A percentile compares a stretch with the other conserved stretches of the same genome.
Evolutionary conservation across 2,329 filamentous ascomycete genomes (phyloP).

Genomic region (Fusarium temperatum): DNA sequence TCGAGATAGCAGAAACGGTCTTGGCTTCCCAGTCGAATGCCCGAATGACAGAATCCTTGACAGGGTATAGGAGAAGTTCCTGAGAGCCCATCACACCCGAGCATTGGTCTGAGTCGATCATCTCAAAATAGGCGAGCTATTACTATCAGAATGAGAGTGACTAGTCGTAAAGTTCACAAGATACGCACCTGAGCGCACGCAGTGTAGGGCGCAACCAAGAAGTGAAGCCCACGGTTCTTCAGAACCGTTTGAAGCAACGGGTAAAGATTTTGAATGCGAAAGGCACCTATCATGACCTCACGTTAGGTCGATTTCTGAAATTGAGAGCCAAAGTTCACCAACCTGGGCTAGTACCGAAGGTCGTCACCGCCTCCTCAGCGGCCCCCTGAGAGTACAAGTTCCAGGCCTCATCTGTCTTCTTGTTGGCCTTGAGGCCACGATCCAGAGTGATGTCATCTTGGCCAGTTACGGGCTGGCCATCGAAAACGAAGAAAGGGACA

Average conservation of each 20-base stretch:
- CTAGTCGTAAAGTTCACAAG: neutral
- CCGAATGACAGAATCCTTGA: slow-evolving; percentile 77
- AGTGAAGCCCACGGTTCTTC: slow-evolving; percentile 73
- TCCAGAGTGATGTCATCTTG: slow-evolving; percentile 76
- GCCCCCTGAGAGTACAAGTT: slow-evolving; percentile 82
- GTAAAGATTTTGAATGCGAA: slow-evolving; percentile 76
- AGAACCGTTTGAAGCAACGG: slow-evolving; percentile 81
- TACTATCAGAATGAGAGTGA: slow-evolving; percentile 19
- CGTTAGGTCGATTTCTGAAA: slow-evolving; percentile 40
- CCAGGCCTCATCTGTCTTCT: slow-evolving; percentile 84
- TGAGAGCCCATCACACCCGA: slow-evolving; percentile 85
- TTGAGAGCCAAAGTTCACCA: slow-evolving; percentile 39
- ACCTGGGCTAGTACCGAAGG: slow-evolving; percentile 85
- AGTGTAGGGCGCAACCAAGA: slow-evolving; percentile 86
- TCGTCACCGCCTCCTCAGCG: slow-evolving; percentile 80
- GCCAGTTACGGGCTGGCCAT: slow-evolving; percentile 82
- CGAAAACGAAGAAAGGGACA: slow-evolving; percentile 89
- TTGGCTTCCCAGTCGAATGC: slow-evolving; percentile 74
- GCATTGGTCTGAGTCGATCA: slow-evolving; percentile 71
- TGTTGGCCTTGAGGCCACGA: slow-evolving; percentile 70
- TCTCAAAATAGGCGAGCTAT: slow-evolving; percentile 81
- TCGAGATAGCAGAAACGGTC: slow-evolving; percentile 69
- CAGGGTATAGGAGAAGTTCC: slow-evolving; percentile 85
- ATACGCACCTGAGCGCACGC: slow-evolving; percentile 81
- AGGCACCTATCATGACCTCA: slow-evolving; percentile 65